Percentiles rank a stretch among this genome's conserved stretches.
Evolutionary conservation across 139 green algal genomes (phyloP).

Genomic region (Trebouxia sp.): DNA sequence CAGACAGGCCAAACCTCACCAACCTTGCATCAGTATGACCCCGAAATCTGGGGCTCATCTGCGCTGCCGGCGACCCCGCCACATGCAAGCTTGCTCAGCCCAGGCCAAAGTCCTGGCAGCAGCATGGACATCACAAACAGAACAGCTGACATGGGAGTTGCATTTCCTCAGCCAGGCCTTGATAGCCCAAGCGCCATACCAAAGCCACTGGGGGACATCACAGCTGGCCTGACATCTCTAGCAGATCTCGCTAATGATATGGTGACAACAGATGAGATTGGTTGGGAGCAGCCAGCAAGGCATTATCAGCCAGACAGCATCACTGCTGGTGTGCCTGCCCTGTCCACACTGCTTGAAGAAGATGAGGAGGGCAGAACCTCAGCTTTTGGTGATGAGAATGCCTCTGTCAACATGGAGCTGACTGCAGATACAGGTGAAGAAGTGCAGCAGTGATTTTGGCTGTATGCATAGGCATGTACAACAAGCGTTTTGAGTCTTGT

Average conservation of each 20-base stretch:
- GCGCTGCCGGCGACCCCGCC: not conserved
- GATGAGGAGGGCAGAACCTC: slow-evolving; percentile 56
- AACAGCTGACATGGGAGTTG: not conserved
- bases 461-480: too few species aligned
- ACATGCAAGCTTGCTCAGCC: not conserved
- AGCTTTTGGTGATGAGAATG: not conserved
- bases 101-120: not conserved
- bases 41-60: slow-evolving; percentile 7
- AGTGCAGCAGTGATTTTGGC: not conserved
- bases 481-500: too few species aligned
- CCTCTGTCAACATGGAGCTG: slow-evolving; percentile 9
- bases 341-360: slow-evolving; percentile 75
- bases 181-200: not conserved
- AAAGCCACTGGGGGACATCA: not conserved
- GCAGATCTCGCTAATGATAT: slow-evolving; percentile 27
- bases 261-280: slow-evolving; percentile 7
- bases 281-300: not conserved
- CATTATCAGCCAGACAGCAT: slow-evolving; percentile 49
- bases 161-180: slow-evolving; percentile 16
- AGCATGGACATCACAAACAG: slow-evolving; percentile 5
- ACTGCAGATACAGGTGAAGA: slow-evolving; percentile 17
- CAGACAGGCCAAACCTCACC: not conserved
- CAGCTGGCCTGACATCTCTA: slow-evolving; percentile 2
- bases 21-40: not conserved
- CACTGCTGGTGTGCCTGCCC: slow-evolving; percentile 67